Conservation (phyloP, 441 rosid species). For the Aquilaria agallochum region DNA sequence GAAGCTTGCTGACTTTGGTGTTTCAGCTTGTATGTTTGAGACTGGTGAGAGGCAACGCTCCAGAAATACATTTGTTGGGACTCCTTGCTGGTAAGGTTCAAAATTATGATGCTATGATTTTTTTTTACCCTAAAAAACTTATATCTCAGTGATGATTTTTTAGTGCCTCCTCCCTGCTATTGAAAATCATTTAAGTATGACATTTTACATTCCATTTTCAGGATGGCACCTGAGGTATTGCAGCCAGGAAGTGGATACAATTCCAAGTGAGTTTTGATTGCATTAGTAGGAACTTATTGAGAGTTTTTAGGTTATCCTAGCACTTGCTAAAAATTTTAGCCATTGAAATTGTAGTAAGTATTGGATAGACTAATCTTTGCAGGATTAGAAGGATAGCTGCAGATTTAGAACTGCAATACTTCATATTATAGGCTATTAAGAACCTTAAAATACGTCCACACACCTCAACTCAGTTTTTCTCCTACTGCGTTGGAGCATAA, state of each 20-base stretch:
- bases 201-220: slow-evolving; percentile 31
- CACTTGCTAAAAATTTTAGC: too few species aligned
- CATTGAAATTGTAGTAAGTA: too few species aligned
- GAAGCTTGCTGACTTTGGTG: slow-evolving; percentile 98
- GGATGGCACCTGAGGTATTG: slow-evolving; percentile 99
- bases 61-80: slow-evolving; percentile 98
- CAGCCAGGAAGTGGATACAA: slow-evolving; percentile 99
- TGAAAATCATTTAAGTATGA: slow-evolving; percentile 1
- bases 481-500: too few species aligned
- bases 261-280: slow-evolving; percentile 67
- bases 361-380: too few species aligned
- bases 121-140: background rate
- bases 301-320: too few species aligned
- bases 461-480: too few species aligned
- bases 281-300: too few species aligned
- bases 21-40: slow-evolving; percentile 98
- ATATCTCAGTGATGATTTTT: slow-evolving; percentile 1
- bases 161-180: background rate
- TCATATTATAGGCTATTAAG: background rate
- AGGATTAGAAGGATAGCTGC: slow-evolving; percentile 4
- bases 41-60: slow-evolving; percentile 93
- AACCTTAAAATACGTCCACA: too few species aligned
- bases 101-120: slow-evolving; percentile 5
- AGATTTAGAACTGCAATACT: slow-evolving; percentile 8
- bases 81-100: slow-evolving; percentile 87